Evolutionary conservation across 2,329 filamentous ascomycete genomes (phyloP), one percentile per base, ranked within the genome.

Genomic region (Clonostachys sp.): DNA sequence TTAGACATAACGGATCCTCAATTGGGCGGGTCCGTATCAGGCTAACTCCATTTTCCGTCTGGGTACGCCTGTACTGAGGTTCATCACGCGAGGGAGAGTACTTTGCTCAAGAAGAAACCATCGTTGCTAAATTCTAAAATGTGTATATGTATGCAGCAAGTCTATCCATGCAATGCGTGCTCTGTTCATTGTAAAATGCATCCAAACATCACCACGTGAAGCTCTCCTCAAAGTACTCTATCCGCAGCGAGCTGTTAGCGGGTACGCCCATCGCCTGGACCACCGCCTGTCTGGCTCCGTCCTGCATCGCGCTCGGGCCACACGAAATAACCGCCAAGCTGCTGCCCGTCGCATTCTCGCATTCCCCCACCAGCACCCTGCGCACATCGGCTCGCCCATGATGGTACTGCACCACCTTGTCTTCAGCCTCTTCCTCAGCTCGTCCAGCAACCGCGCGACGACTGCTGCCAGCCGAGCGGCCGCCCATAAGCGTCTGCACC

Each of bases 151-250:
- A 30, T 30, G 24, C 24, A 30, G 9, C 8, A 30, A 30, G 24
- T 30, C 24, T 30, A 10, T 30, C 8, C 10, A 30, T 30, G 24
- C 24, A 30, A 30, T 30, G 24, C 24, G 24, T 30, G 24, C 24
- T 30, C 24, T 30, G 20, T 9, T 30, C 24, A 30, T 30, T 9
- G 24, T 10, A 30, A 30, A 39, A 39, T n/a, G 17, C 36, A 39
- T 12, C 14, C 12, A 39, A 18, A 39, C 36, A 41, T 59, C 44
- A 73, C 70, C 70, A 73, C 20, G 65, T 65, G 35, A 73, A 73
- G 5, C 62, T 67, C 53, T 73, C 70, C 30, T 73, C 66, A 47
- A 71, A 72, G 36, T 72, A 73, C 12, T 72, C 66, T 46, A 71
- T 51, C 18, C 51, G 14, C 36, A 39, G 14, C 24, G 24, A 30